phyloP scores from a whole-genome alignment of 495 filamentous ascomycete genomes.

The Daldinia concentrica region DNA sequence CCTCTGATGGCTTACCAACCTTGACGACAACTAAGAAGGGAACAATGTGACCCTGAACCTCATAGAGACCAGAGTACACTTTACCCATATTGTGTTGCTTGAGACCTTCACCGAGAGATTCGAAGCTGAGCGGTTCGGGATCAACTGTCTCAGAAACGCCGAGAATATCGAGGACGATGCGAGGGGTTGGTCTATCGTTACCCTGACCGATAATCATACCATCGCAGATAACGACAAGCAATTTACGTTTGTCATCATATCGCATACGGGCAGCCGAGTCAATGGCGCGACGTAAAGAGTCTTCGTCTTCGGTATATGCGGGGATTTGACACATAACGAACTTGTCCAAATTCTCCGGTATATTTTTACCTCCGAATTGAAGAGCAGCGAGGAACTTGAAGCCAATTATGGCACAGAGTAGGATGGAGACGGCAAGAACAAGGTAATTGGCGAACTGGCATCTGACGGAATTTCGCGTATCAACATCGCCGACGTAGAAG shows the following conservation, averaged over 20 bases:
- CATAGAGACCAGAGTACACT: slow-evolving; percentile 96
- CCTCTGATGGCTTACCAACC: slow-evolving; percentile 95
- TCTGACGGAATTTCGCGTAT: slow-evolving; percentile 85
- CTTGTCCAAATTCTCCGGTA: slow-evolving; percentile 96
- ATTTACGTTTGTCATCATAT: slow-evolving; percentile 98
- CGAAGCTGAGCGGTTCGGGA: slow-evolving; percentile 97
- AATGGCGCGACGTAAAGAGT: slow-evolving; percentile 93
- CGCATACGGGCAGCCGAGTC: slow-evolving; percentile 95
- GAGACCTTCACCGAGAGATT: slow-evolving; percentile 93
- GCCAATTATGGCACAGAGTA: slow-evolving; percentile 81
- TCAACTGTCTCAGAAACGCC: slow-evolving; percentile 93
- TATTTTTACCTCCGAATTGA: slow-evolving; percentile 89
- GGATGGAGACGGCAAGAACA: slow-evolving; percentile 84
- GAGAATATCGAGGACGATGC: slow-evolving; percentile 96
- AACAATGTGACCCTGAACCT: slow-evolving; percentile 97
- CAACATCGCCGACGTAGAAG: slow-evolving; percentile 92
- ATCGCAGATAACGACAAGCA: slow-evolving; percentile 93
- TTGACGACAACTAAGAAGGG: slow-evolving; percentile 98
- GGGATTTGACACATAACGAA: slow-evolving; percentile 98
- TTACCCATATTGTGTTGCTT: slow-evolving; percentile 99
- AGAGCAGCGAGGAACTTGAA: slow-evolving; percentile 98
- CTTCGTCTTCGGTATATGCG: slow-evolving; percentile 98
- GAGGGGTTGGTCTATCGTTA: slow-evolving; percentile 93
- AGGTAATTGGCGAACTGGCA: slow-evolving; percentile 94
- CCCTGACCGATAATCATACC: slow-evolving; percentile 99